phyloP scores from a whole-genome alignment of 2,329 filamentous ascomycete genomes.

The Delphinella strobiligena region DNA sequence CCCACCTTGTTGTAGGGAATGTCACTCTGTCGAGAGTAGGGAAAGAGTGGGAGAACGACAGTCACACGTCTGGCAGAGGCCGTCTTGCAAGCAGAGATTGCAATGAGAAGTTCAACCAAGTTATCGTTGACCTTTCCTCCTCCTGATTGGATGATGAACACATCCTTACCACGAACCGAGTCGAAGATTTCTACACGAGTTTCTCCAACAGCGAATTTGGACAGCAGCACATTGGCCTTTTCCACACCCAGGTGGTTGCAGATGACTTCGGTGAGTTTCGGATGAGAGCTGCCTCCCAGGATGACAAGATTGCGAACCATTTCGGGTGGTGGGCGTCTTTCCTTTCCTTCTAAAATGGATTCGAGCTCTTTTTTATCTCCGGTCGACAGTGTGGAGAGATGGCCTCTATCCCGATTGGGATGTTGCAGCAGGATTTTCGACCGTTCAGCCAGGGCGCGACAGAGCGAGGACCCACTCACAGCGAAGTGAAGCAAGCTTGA shows the following conservation, averaged over 20 bases:
- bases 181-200: constrained; percentile 92
- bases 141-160: constrained; percentile 94
- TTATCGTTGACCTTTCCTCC: constrained; percentile 91
- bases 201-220: constrained; percentile 91
- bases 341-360: not conserved
- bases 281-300: constrained; percentile 86
- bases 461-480: not conserved
- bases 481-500: not conserved
- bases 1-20: constrained; percentile 94
- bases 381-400: not conserved
- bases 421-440: not conserved
- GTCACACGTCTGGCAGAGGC: constrained; percentile 88
- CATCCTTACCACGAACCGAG: constrained; percentile 94
- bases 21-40: constrained; percentile 92
- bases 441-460: not conserved
- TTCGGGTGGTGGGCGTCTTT: constrained; percentile 7
- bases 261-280: constrained; percentile 72
- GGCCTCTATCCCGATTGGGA: not conserved
- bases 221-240: constrained; percentile 69
- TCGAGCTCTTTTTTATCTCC: constrained; percentile 1
- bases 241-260: constrained; percentile 81
- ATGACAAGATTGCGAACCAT: constrained; percentile 97
- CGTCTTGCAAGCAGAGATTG: constrained; percentile 94
- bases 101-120: constrained; percentile 92
- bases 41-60: constrained; percentile 87